Evolutionary conservation across 768 basidiomycete species (phyloP).

Genomic region (Boletus huronensis): DNA sequence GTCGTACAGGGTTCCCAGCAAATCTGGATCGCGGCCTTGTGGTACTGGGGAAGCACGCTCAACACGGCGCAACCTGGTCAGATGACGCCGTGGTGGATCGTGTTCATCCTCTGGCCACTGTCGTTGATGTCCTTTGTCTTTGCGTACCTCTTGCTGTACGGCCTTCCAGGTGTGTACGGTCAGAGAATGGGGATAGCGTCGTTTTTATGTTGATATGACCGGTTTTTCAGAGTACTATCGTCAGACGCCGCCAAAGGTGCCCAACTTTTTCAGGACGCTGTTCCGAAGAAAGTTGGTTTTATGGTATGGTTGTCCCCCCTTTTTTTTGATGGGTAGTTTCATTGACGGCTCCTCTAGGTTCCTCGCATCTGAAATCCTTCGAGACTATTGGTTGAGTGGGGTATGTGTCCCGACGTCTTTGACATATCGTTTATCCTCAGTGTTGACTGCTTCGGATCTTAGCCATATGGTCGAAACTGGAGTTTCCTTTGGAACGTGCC

Average conservation of each 20-base stretch:
- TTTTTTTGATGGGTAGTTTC: neutral
- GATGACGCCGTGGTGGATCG: slow-evolving; percentile 81
- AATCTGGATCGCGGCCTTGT: slow-evolving; percentile 91
- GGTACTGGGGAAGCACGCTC: slow-evolving; percentile 92
- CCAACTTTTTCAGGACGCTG: slow-evolving; percentile 85
- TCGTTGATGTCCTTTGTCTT: slow-evolving; percentile 72
- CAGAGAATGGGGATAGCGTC: neutral
- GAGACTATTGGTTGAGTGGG: slow-evolving; percentile 90
- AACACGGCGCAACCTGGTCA: slow-evolving; percentile 50
- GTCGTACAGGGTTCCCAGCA: slow-evolving; percentile 94
- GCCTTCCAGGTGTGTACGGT: slow-evolving; percentile 66
- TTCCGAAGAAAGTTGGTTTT: slow-evolving; percentile 89
- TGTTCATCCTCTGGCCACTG: slow-evolving; percentile 78
- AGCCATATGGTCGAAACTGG: slow-evolving; percentile 96
- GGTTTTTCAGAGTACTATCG: slow-evolving; percentile 68
- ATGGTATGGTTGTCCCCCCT: slow-evolving; percentile 51
- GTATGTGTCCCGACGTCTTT: slow-evolving; percentile 40
- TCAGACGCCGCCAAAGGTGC: slow-evolving; percentile 92
- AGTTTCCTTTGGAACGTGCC: slow-evolving; percentile 85
- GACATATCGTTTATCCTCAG: neutral
- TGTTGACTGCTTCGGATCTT: slow-evolving; percentile 11
- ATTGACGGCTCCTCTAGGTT: slow-evolving; percentile 41
- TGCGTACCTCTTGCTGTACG: slow-evolving; percentile 79
- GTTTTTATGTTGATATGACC: slow-evolving; percentile 5
- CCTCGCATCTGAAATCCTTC: slow-evolving; percentile 84